These are phyloP conservation scores for Penstemon davidsonii DNA, from an alignment of 257 asterid genomes.

Conservation along the genomic window DNA sequence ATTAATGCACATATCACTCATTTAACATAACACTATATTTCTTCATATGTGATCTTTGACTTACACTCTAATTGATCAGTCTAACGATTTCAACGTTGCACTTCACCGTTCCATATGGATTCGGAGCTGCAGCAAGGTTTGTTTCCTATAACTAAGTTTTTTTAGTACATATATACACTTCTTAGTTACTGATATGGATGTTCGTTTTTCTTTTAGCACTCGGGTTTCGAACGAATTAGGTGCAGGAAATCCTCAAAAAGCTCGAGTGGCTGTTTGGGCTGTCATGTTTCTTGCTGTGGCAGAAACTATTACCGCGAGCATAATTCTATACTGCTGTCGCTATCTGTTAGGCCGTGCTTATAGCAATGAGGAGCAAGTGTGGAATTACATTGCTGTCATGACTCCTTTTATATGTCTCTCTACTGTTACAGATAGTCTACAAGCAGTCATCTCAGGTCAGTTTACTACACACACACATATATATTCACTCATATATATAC, in stretches of 20 bases:
- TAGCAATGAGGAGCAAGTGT: conserved; percentile 51
- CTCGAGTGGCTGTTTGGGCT: conserved; percentile 39
- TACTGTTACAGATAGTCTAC: conserved; percentile 46
- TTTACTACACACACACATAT: not conserved
- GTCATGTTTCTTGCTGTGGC: conserved; percentile 38
- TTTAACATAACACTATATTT: not conserved
- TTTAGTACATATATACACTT: too few species aligned
- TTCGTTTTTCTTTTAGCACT: conserved; percentile 40
- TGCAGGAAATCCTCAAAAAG: conserved; percentile 53
- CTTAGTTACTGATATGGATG: not conserved
- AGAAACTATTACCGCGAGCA: conserved; percentile 29
- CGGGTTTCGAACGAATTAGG: conserved; percentile 66
- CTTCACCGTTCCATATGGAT: conserved; percentile 54
- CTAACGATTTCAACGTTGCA: conserved; percentile 55
- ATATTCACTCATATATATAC: too few species aligned
- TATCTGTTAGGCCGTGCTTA: conserved; percentile 38
- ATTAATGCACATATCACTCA: not conserved
- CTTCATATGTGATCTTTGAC: not conserved
- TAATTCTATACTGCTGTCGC: conserved; percentile 35
- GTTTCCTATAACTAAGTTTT: not conserved
- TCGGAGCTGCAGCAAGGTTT: conserved; percentile 67
- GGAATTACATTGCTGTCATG: conserved; percentile 48
- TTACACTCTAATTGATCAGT: conserved; percentile 35
- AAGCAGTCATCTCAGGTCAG: conserved; percentile 57
- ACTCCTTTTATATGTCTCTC: conserved; percentile 52